Evolutionary conservation across 208 protist species (phyloP).

Genomic region (Leishmania lainsoni): DNA sequence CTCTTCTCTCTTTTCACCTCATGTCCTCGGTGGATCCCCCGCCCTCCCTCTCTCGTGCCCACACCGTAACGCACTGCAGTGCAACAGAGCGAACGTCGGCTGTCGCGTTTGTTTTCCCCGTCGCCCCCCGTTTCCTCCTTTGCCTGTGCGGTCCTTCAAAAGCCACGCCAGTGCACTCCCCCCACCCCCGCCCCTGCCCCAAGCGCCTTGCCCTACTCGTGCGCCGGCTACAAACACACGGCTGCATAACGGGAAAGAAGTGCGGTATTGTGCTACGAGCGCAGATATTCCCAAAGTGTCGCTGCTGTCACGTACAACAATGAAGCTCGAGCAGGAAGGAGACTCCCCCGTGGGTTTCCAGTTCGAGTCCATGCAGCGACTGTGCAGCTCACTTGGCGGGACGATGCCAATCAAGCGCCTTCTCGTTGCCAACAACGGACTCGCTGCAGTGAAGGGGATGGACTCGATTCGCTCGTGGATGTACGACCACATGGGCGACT

Average conservation of each 20-base stretch:
- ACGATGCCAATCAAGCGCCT: constrained; percentile 81
- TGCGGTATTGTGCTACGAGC: not conserved
- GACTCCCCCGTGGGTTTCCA: constrained; percentile 16
- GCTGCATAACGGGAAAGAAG: not conserved
- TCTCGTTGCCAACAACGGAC: constrained; percentile 99
- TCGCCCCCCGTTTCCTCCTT: not conserved
- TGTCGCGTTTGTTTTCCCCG: not conserved
- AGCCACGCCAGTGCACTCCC: too few species aligned
- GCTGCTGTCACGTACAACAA: not conserved
- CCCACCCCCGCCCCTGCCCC: not conserved
- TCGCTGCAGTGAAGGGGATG: constrained; percentile 98
- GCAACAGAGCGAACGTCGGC: constrained; percentile 7
- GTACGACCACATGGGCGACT: constrained; percentile 95
- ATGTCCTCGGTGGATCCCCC: not conserved
- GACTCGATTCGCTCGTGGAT: constrained; percentile 96
- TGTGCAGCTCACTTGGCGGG: constrained; percentile 63
- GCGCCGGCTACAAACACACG: not conserved
- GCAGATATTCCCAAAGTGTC: not conserved
- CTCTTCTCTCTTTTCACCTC: not conserved
- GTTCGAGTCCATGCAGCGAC: constrained; percentile 41
- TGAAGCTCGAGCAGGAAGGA: not conserved
- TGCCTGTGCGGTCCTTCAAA: not conserved
- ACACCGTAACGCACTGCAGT: not conserved
- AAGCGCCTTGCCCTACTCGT: not conserved
- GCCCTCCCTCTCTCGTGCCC: not conserved